These are phyloP conservation scores for Rhizoclosmatium sp. DNA, from an alignment of 192 early-diverging fungal species.

Conservation along the genomic window DNA sequence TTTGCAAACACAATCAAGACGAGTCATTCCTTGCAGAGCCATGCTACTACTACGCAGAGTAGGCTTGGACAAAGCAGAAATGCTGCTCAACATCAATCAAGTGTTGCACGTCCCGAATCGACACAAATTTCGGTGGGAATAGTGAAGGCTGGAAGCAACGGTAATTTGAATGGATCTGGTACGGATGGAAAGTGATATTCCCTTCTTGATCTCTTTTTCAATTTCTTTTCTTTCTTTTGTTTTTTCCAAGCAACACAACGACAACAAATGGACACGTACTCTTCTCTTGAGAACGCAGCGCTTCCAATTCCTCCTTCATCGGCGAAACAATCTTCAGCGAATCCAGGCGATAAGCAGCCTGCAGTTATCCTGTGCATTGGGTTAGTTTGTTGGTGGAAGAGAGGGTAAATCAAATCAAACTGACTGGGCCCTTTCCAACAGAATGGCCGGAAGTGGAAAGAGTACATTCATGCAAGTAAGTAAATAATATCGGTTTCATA, in stretches of 20 bases:
- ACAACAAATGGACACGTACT: conserved; percentile 5
- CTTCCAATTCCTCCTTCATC: conserved; percentile 1
- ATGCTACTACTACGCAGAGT: no score
- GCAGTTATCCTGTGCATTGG: conserved; percentile 30
- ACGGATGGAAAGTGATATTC: no score
- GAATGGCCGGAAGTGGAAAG: conserved; percentile 98
- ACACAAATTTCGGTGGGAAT: no score
- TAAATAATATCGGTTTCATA: not conserved
- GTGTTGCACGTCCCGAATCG: no score
- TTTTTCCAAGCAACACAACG: not conserved
- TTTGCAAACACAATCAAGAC: no score
- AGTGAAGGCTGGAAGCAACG: no score
- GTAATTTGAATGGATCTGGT: no score
- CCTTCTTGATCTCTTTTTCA: no score
- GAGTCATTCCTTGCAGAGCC: no score
- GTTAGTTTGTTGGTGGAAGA: not conserved
- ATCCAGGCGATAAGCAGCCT: conserved; percentile 4
- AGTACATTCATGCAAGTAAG: conserved; percentile 94
- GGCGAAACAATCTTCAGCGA: conserved; percentile 1
- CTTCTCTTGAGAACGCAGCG: conserved; percentile 22
- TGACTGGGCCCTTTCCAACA: not conserved
- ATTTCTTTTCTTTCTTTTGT: not conserved
- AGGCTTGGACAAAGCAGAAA: no score
- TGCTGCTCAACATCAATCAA: no score
- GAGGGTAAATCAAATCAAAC: no score